Conservation (phyloP, 257 asterid genomes). For the Primulina huaijiensis region DNA sequence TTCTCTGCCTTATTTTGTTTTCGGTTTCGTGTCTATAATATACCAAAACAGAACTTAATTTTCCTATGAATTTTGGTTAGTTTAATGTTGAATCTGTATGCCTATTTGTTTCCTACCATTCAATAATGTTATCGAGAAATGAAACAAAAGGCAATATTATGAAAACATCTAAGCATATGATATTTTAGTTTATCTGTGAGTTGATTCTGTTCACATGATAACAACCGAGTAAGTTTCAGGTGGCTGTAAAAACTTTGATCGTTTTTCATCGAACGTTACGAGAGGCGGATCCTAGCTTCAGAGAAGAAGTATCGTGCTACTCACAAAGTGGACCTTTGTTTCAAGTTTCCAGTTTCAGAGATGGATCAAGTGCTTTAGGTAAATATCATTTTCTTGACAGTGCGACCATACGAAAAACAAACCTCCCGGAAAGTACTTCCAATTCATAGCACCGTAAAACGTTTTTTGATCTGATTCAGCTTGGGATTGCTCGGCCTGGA, state of each 20-base stretch:
- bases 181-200: not conserved
- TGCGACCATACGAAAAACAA: not conserved
- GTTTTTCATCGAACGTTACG: conserved; percentile 78
- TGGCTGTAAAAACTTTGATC: conserved; percentile 73
- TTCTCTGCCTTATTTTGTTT: not conserved
- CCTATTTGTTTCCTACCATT: not conserved
- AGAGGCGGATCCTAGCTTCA: conserved; percentile 82
- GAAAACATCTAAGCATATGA: not conserved
- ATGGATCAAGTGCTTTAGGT: conserved; percentile 83
- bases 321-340: conserved; percentile 67
- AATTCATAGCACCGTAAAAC: conserved; percentile 8
- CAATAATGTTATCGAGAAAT: not conserved
- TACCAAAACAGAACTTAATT: not conserved
- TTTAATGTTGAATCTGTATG: not conserved
- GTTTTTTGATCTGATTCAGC: conserved; percentile 45
- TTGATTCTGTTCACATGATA: not conserved
- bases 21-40: not conserved
- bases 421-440: not conserved
- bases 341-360: conserved; percentile 73
- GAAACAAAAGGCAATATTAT: not conserved
- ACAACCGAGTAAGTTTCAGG: conserved; percentile 40
- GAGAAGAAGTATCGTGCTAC: conserved; percentile 60
- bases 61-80: not conserved
- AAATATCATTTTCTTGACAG: conserved; percentile 11
- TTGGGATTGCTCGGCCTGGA: conserved; percentile 46